Percentiles rank a stretch among this genome's conserved stretches.
phyloP scores from a whole-genome alignment of 768 basidiomycete species.

The Lactifluus echinatus region DNA sequence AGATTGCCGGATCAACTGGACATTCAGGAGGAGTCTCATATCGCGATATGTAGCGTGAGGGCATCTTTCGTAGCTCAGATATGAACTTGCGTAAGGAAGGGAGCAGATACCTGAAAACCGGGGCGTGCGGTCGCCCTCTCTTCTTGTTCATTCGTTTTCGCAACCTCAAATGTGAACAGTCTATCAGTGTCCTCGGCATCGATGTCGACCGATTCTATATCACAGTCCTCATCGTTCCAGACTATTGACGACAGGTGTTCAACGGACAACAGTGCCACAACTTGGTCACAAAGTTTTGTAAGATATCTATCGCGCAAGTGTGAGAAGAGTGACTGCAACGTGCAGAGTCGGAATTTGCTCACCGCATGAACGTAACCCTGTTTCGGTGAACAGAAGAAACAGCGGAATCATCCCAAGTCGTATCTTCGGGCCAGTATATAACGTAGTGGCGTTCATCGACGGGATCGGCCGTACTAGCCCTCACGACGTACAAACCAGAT shows the following conservation, averaged over 20 bases:
- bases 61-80: neutral
- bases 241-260: conserved; percentile 38
- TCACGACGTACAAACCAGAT: conserved; percentile 43
- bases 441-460: conserved; percentile 8
- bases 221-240: conserved; percentile 31
- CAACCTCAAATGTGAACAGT: conserved; percentile 45
- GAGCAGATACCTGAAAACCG: conserved; percentile 37
- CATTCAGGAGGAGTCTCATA: neutral
- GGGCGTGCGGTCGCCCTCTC: conserved; percentile 36
- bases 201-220: conserved; percentile 25
- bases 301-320: neutral
- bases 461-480: conserved; percentile 1
- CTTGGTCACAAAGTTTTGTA: conserved; percentile 40
- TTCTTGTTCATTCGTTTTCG: conserved; percentile 46
- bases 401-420: conserved; percentile 47
- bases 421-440: conserved; percentile 19
- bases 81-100: too few relatives aligned
- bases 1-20: neutral
- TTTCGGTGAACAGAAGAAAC: conserved; percentile 38
- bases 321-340: neutral
- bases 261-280: conserved; percentile 40
- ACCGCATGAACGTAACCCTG: conserved; percentile 56
- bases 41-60: neutral
- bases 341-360: neutral
- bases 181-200: conserved; percentile 38